Evolutionary conservation across 2,329 filamentous ascomycete genomes (phyloP), one percentile per base, ranked within the genome.

Genomic region (Phymatotrichopsis omnivora): DNA sequence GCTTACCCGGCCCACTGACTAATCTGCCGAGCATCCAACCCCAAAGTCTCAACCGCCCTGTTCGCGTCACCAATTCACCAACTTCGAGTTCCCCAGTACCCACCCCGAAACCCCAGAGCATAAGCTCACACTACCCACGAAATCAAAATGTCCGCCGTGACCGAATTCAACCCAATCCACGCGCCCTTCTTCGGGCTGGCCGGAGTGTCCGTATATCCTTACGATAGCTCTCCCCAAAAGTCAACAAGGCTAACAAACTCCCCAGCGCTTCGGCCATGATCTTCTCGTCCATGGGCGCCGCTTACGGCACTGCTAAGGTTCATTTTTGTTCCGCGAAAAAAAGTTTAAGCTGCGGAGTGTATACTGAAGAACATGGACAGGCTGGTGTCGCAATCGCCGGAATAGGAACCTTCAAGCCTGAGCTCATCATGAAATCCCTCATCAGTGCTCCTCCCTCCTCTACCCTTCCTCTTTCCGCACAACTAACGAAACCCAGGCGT

Each of bases 321-420:
- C 23, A 14, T 7, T n/a, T 20, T 10, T 38, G 16, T 20, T 14
- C 1, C 33, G 3, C 17, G n/a, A 7, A 16, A 14, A 34, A 16
- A 14, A 10, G n/a, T 11, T 17, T 11, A 20, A 16, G 14, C n/a
- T 8, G 27, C n/a, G n/a, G 27, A 29, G n/a, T 8, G 27, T 29
- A 29, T 8, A n/a, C 10, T 7, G 5, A 11, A 17, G 28, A 39
- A 41, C 40, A 33, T 33, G 31, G 40, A 24, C 27, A 89, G 66
- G 85, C 85, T 30, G 85, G 85, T 56, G 87, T 91, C 62, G 84
- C 84, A 60, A 93, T 93, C 60, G 78, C 82, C 25, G 85, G 84
- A 58, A 81, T 91, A 53, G 85, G 83, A 60, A 86, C 80, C 28
- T 91, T 87, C 65, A 73, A 84, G 60, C 81, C 85, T 48, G 83